A percentile compares a stretch with the other conserved stretches of the same genome.
Conservation (phyloP, 2,329 filamentous ascomycete genomes). For the Akanthomyces muscarius region DNA sequence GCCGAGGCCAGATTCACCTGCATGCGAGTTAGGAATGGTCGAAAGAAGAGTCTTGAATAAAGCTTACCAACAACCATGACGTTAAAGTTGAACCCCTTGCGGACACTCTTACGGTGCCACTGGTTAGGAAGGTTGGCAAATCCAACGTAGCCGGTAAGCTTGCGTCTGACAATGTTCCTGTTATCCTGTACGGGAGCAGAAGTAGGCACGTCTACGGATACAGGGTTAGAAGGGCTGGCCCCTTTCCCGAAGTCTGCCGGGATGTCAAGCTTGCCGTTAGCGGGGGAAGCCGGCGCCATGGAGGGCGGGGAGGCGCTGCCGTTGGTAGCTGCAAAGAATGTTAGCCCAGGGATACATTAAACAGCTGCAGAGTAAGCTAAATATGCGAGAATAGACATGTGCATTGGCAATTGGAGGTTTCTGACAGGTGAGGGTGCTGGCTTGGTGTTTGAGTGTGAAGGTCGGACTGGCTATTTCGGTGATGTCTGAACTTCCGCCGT, state of each 20-base stretch:
- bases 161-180: slow-evolving; percentile 95
- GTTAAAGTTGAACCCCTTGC: slow-evolving; percentile 99
- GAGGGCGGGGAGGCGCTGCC: slow-evolving; percentile 42
- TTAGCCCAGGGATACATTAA: slow-evolving; percentile 31
- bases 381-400: background rate
- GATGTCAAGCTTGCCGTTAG: slow-evolving; percentile 36
- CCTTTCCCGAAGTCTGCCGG: slow-evolving; percentile 28
- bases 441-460: slow-evolving; percentile 2
- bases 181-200: slow-evolving; percentile 53
- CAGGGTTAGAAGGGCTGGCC: slow-evolving; percentile 35
- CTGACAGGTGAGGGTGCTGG: slow-evolving; percentile 32
- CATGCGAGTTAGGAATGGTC: slow-evolving; percentile 9
- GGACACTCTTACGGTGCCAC: slow-evolving; percentile 99
- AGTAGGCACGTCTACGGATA: slow-evolving; percentile 36
- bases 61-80: slow-evolving; percentile 98
- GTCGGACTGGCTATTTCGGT: slow-evolving; percentile 6
- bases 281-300: slow-evolving; percentile 39
- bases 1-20: slow-evolving; percentile 97
- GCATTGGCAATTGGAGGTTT: slow-evolving; percentile 23
- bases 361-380: background rate
- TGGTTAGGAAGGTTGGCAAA: slow-evolving; percentile 99
- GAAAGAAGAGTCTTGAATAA: background rate
- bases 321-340: slow-evolving; percentile 40
- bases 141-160: slow-evolving; percentile 96
- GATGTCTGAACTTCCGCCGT: slow-evolving; percentile 19